Base-by-base conservation (phyloP, 2,329 filamentous ascomycete species). In the Cyphellophora attinorum region DNA sequence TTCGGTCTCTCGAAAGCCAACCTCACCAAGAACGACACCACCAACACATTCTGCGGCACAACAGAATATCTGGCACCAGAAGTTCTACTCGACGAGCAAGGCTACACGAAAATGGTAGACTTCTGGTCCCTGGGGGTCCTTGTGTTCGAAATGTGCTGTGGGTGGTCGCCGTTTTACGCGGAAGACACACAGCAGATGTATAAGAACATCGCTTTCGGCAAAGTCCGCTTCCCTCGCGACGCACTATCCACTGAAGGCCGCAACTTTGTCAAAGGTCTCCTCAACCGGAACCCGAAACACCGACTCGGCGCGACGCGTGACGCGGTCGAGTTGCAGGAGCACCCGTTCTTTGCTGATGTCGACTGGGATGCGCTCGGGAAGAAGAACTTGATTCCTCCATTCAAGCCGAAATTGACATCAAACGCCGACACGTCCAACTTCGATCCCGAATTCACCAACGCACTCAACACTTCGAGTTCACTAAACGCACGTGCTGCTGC, bases 141-240 rank as follows among this genome's bases (percentile, higher is more conserved):
- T 35, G 91, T 98, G 2, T 98, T 98, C 52, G 91, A 98, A 60
- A 98, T 98, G 91, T 98, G 91, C 66, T 98, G 91, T 52, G 91
- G 91, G 19, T 98, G 91, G 91, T 95, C 86, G 52, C 91, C 91
- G 0, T 98, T 98, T 63, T 98, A 96, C 51, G 91, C 91, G 37
- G 91, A 98, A 54, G 91, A 98, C 55, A 98, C 91, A 0, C 91
- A 98, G 61, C 91, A 98, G 59, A 98, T 98, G 91, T 98, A 98
- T 69, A 98, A 98, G 70, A 98, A 98, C 65, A 98, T 98, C 56
- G 91, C 91, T 0, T 98, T 98, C 54, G 91, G 91, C 56, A 98
- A 98, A 58, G 91, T 98, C 38, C 75, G 91, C 41, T 98, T 98
- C 59, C 91, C 91, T 5, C 76, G 88, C 46, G 91, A 98, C 58